Evolutionary conservation across 1,284 basidiomycete genomes (phyloP), one percentile per base, ranked within the genome.

Genomic region (Cryptococcus sp.): DNA sequence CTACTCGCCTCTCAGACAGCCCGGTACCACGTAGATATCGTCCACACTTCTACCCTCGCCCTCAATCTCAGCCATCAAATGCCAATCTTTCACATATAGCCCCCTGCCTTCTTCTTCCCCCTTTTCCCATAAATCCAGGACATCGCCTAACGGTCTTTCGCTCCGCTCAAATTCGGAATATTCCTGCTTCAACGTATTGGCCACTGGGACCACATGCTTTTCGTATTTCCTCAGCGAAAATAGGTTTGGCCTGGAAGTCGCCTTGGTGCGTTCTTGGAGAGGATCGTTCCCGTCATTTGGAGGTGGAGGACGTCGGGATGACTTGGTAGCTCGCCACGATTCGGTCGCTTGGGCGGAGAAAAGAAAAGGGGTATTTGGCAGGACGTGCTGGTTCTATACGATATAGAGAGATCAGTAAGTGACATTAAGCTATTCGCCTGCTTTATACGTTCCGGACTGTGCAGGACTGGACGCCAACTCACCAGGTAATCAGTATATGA

Each of bases 41-140:
- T 59, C 55, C 25, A 68, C 70, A 7, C 58, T 50, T 22, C 60
- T 61, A 34, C 29, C 29, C 29, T 7, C 8, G 8, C 29, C 29
- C 55, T 76, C 69, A 25, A 76, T 50, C 54, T 69, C 64, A 19
- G 70, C 65, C 11, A 82, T 72, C 0, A 84, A 66, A 69, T 85
- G 83, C 83, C 83, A 84, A 62, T 85, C 83, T 61, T 84, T 84
- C 54, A 83, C 78, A 69, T 85, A 85, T 11, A 81, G 57, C 8
- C 61, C 63, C n/a, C 48, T 39, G 3, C 40, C 49, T 17, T 20
- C 43, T 0, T 62, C 72, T 1, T 55, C 26, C 0, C 68, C 76
- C 0, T 20, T 26, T 26, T 70, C 63, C 81, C 81, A 82, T 0
- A 74, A 50, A 23, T 76, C 74, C 2, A 81, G 57, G 1, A 82